These are phyloP conservation scores for Nymphaea colorata DNA, from an alignment of 164 flowering plant genomes.

Conservation along the genomic window DNA sequence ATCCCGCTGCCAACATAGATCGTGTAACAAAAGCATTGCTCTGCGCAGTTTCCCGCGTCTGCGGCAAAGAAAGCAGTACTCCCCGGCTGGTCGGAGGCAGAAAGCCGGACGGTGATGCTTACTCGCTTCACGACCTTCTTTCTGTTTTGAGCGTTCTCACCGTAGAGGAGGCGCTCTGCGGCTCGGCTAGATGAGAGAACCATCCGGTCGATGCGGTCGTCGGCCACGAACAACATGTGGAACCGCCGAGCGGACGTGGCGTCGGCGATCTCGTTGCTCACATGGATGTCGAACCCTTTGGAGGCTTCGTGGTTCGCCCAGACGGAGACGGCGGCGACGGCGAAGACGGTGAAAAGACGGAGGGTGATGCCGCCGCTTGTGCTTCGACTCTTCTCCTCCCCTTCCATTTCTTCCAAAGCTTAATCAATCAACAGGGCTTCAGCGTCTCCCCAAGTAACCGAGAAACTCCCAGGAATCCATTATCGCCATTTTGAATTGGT, in stretches of 20 bases:
- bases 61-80: not conserved
- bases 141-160: conserved; percentile 6
- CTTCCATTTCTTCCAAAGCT: too few species aligned
- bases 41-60: not conserved
- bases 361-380: conserved; percentile 12
- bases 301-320: conserved; percentile 57
- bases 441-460: too few species aligned
- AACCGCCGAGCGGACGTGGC: conserved; percentile 24
- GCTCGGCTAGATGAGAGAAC: conserved; percentile 22
- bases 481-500: too few species aligned
- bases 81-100: not conserved
- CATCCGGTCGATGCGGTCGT: conserved; percentile 35
- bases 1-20: not conserved
- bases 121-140: conserved; percentile 12
- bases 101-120: conserved; percentile 22
- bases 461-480: too few species aligned
- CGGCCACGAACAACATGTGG: conserved; percentile 30
- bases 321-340: conserved; percentile 21
- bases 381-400: not conserved
- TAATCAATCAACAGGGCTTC: too few species aligned
- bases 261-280: conserved; percentile 22
- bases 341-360: conserved; percentile 19
- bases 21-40: not conserved
- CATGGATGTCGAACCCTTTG: conserved; percentile 32
- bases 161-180: conserved; percentile 28